These are phyloP conservation scores for Batrachochytrium dendrobatidis DNA, from an alignment of 371 early-diverging fungal genomes.

Conservation along the genomic window DNA sequence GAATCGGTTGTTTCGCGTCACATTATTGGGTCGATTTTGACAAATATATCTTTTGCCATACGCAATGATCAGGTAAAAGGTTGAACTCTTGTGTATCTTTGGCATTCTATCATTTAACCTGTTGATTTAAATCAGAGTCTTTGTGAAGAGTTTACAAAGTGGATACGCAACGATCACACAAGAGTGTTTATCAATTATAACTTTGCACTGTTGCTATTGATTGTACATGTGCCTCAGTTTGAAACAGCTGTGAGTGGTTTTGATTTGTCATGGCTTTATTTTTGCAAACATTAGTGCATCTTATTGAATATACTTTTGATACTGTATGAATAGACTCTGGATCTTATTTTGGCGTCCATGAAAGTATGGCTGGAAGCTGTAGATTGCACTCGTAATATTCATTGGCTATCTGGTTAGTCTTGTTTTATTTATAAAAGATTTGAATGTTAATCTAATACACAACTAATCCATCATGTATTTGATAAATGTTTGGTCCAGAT, in stretches of 20 bases:
- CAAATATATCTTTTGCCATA: not conserved
- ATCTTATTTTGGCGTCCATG: not conserved
- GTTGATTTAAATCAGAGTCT: not conserved
- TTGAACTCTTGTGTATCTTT: not conserved
- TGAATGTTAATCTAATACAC: not conserved
- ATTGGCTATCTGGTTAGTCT: not conserved
- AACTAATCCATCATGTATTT: not conserved
- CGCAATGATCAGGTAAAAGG: not conserved
- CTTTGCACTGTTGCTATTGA: not conserved
- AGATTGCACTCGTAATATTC: not conserved
- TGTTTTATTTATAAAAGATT: no score
- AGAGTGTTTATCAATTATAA: not conserved
- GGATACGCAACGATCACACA: not conserved
- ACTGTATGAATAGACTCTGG: not conserved
- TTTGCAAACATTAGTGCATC: not conserved
- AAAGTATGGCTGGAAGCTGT: not conserved
- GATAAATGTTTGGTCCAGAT: not conserved
- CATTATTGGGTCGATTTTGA: not conserved
- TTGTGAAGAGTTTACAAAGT: not conserved
- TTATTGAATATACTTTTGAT: not conserved
- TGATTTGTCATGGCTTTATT: not conserved
- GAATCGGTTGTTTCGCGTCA: not conserved
- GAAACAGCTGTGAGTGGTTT: not conserved
- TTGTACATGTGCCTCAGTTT: not conserved
- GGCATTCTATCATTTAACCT: not conserved